Conservation (phyloP, 2,329 filamentous ascomycete species). For the Fusarium pininemorale region DNA sequence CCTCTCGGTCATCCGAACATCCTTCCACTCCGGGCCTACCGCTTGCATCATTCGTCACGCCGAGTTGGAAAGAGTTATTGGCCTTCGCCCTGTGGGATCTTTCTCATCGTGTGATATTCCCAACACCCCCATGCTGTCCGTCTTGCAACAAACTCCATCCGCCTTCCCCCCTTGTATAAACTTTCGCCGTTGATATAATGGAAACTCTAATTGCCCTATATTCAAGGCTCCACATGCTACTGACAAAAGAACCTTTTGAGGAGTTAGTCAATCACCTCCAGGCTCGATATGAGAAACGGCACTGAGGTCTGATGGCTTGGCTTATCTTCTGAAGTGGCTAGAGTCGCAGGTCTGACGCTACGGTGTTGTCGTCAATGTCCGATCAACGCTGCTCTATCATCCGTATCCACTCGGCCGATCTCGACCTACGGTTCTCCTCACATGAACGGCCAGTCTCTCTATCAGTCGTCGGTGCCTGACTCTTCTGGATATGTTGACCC, state of each 20-base stretch:
- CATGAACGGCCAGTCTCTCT: neutral
- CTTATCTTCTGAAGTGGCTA: neutral
- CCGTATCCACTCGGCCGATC: slow-evolving; percentile 27
- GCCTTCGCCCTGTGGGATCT: neutral
- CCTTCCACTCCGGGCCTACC: slow-evolving; percentile 8
- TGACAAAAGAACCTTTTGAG: neutral
- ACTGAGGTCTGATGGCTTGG: neutral
- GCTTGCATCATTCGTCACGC: neutral
- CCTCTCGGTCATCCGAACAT: neutral
- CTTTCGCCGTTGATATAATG: slow-evolving; percentile 32
- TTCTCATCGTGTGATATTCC: neutral
- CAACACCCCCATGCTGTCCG: slow-evolving; percentile 6
- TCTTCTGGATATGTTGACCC: neutral
- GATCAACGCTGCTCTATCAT: neutral
- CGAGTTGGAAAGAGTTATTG: neutral
- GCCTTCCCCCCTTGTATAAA: slow-evolving; percentile 13
- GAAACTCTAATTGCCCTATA: slow-evolving; percentile 13
- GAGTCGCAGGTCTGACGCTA: neutral
- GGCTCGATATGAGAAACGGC: neutral
- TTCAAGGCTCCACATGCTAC: neutral
- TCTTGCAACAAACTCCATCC: neutral
- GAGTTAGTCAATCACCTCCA: neutral
- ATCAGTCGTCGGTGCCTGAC: neutral
- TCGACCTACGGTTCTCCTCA: slow-evolving; percentile 14
- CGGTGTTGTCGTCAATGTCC: neutral